Conservation (phyloP, 2,329 filamentous ascomycete genomes). For the Sclerotiophoma versabilis region DNA sequence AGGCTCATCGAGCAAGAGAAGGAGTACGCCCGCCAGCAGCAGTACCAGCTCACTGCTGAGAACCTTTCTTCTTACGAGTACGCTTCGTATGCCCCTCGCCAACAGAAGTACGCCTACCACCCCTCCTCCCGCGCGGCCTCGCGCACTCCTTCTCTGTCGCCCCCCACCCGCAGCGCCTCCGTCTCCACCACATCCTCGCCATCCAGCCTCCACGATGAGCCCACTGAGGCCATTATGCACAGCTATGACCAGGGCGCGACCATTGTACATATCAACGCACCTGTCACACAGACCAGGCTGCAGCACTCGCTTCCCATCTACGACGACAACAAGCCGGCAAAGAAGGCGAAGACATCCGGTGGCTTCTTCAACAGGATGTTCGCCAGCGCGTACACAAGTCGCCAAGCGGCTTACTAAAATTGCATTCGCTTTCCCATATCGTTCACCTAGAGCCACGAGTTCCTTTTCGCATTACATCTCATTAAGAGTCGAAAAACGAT, state of each 20-base stretch:
- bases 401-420: slow-evolving; percentile 42
- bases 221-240: slow-evolving; percentile 42
- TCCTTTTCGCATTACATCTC: slow-evolving; percentile 26
- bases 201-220: slow-evolving; percentile 41
- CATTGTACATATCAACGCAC: slow-evolving; percentile 51
- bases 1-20: slow-evolving; percentile 53
- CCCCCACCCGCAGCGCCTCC: slow-evolving; percentile 53
- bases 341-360: slow-evolving; percentile 49
- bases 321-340: slow-evolving; percentile 50
- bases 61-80: slow-evolving; percentile 42
- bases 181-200: slow-evolving; percentile 45
- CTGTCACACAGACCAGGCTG: slow-evolving; percentile 11
- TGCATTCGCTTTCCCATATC: slow-evolving; percentile 37
- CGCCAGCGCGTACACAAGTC: slow-evolving; percentile 35
- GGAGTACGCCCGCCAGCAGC: slow-evolving; percentile 48
- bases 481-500: slow-evolving; percentile 20
- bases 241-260: slow-evolving; percentile 54
- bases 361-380: slow-evolving; percentile 52
- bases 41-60: slow-evolving; percentile 46
- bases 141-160: slow-evolving; percentile 59
- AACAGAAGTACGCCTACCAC: slow-evolving; percentile 32
- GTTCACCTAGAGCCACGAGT: slow-evolving; percentile 29
- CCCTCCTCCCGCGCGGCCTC: slow-evolving; percentile 49
- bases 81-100: slow-evolving; percentile 37
- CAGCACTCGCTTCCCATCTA: slow-evolving; percentile 48